Base-by-base conservation (phyloP, 2,329 filamentous ascomycete genomes). In the Juglanconis juglandina region DNA sequence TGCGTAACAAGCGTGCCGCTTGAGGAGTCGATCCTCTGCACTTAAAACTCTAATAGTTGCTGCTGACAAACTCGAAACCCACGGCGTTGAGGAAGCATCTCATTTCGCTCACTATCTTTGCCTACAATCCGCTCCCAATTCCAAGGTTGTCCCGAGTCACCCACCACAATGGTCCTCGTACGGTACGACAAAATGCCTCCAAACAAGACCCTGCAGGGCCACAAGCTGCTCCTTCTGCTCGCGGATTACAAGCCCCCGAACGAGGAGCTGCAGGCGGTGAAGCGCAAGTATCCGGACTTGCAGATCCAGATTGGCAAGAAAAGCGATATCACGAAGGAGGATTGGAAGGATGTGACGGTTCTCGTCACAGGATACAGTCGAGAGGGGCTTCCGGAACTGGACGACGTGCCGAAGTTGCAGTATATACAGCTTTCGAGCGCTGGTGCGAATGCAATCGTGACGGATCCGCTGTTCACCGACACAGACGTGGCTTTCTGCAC, bases 361-460 rank as follows among this genome's bases (percentile, higher is more conserved):
- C 68, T 69, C 14, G 49, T 69, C 39, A 68, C 68, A 6, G 63
- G 66, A 33, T 59, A 56, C 52, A 82, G 17, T 60, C 82, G 35
- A 78, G 79, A 0, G 73, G 76, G 8, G 70, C 68, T 84, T 24
- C 82, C 82, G 1, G 68, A 71, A 0, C 66, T 68, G 4, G 76
- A 77, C 7, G 66, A 74, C 14, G 81, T 76, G 1, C 78, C 79
- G 1, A 78, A 77, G 34, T 68, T 86, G 62, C 73, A 80, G 66
- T 79, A 81, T 53, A 77, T 85, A 17, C 82, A 85, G 70, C 75
- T 86, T 6, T 72, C 76, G 30, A 83, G 78, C 58, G 83, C 83
- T 1, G 83, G 83, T 6, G 79, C 79, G 2, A 82, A 86, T 57
- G 75, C 78, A 56, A 68, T 85, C 10, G 53, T 80, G 8, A 68